Conservation (phyloP, 257 asterid species). For the Nicotiana otophora region DNA sequence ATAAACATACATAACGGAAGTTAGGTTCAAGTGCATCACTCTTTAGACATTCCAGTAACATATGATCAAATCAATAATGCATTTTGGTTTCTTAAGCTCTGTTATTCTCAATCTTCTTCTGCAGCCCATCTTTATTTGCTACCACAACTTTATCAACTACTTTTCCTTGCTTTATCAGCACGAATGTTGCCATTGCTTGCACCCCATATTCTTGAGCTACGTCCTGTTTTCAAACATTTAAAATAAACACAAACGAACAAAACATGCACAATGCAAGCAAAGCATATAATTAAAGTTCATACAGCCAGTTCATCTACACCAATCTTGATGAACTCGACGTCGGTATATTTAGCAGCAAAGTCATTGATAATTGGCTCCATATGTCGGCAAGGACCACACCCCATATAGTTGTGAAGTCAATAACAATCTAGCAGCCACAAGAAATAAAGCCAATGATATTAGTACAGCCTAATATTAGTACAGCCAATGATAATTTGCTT, state of each 20-base stretch:
- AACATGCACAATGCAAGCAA: neutral
- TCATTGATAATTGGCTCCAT: constrained; percentile 26
- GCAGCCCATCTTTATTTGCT: constrained; percentile 47
- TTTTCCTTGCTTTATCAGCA: constrained; percentile 55
- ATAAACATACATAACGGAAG: neutral
- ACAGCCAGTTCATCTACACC: constrained; percentile 30
- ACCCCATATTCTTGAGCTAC: constrained; percentile 59
- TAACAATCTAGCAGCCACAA: constrained; percentile 20
- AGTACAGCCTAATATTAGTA: neutral
- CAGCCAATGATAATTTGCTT: neutral
- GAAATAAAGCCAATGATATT: neutral
- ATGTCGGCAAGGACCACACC: constrained; percentile 37
- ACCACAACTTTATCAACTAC: constrained; percentile 48
- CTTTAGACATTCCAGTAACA: no score
- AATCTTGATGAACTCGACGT: constrained; percentile 32
- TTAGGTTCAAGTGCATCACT: neutral
- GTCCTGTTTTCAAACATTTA: constrained; percentile 32
- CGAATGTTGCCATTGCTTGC: constrained; percentile 59
- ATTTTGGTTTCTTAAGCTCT: constrained; percentile 12
- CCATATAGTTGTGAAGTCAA: constrained; percentile 38
- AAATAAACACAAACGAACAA: neutral
- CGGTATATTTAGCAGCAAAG: constrained; percentile 22
- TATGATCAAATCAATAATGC: neutral
- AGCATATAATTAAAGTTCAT: neutral
- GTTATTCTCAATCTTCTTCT: constrained; percentile 47